A percentile compares a stretch with the other conserved stretches of the same genome.
Evolutionary conservation across 805 yeast genomes (phyloP).

Genomic region (Cyberlindnera mississippiensis): DNA sequence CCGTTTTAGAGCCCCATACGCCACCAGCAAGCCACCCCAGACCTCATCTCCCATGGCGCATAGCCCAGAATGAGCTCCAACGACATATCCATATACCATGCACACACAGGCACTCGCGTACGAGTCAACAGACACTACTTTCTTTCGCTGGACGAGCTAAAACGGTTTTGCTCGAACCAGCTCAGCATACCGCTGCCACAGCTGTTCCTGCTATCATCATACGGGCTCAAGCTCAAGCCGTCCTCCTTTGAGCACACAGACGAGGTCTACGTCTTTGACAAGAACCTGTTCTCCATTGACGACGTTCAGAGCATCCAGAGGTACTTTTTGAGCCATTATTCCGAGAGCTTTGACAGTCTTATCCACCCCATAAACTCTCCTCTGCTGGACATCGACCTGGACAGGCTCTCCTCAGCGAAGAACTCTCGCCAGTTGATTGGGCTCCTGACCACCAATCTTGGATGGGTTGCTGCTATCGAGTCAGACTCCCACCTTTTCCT

Average conservation of each 20-base stretch:
- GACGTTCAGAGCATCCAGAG: slow-evolving; percentile 21
- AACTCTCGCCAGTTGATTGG: slow-evolving; percentile 26
- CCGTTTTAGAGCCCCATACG: too few species aligned
- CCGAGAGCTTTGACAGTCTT: slow-evolving; percentile 14
- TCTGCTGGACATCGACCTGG: slow-evolving; percentile 27
- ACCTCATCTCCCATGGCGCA: slow-evolving; percentile 4
- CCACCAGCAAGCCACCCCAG: not conserved
- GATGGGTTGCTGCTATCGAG: slow-evolving; percentile 47
- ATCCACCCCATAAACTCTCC: slow-evolving; percentile 38
- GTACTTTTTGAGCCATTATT: slow-evolving; percentile 9
- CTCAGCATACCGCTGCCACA: slow-evolving; percentile 40
- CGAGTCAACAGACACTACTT: slow-evolving; percentile 37
- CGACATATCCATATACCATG: slow-evolving; percentile 30
- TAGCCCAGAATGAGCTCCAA: slow-evolving; percentile 9
- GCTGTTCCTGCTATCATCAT: slow-evolving; percentile 55
- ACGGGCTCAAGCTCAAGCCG: slow-evolving; percentile 54
- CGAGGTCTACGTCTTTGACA: slow-evolving; percentile 62
- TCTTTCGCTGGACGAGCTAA: slow-evolving; percentile 39
- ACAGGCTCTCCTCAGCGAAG: slow-evolving; percentile 14
- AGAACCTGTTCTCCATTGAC: slow-evolving; percentile 45
- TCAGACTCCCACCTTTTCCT: slow-evolving; percentile 37
- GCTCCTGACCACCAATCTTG: slow-evolving; percentile 42
- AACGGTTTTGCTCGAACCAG: slow-evolving; percentile 36
- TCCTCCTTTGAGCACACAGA: slow-evolving; percentile 42
- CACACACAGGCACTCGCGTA: slow-evolving; percentile 40